These are phyloP conservation scores for Oryza brachyantha DNA, from an alignment of 176 grass and related monocot species.

Conservation along the genomic window DNA sequence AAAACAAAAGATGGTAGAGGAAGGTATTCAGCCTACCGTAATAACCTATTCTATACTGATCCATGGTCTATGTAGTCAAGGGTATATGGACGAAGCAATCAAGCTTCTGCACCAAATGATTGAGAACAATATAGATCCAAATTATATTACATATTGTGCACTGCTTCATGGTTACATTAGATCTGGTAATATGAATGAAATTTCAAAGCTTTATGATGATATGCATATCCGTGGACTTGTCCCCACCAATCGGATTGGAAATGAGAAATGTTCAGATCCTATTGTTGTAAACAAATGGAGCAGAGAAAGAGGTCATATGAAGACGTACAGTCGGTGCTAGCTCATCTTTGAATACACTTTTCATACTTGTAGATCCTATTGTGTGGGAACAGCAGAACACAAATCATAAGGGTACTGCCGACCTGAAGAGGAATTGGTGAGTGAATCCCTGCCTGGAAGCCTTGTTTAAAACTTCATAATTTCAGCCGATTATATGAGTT, in stretches of 20 bases:
- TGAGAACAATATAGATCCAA: conserved; percentile 74
- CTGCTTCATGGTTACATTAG: conserved; percentile 79
- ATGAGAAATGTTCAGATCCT: conserved; percentile 29
- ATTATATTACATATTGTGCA: conserved; percentile 87
- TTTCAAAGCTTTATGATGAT: conserved; percentile 76
- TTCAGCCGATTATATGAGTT: neutral
- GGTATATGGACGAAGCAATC: conserved; percentile 91
- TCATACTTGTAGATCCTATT: conserved; percentile 24
- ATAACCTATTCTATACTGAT: conserved; percentile 92
- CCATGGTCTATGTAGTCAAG: conserved; percentile 76
- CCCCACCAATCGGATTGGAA: conserved; percentile 22
- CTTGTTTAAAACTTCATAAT: neutral
- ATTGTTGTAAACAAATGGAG: conserved; percentile 15
- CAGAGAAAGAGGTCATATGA: conserved; percentile 15
- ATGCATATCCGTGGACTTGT: conserved; percentile 82
- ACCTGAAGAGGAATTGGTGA: conserved; percentile 6
- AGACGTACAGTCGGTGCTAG: conserved; percentile 25
- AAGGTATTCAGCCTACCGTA: conserved; percentile 66
- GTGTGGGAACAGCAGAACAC: conserved; percentile 1
- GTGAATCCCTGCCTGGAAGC: neutral
- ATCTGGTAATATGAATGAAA: conserved; percentile 66
- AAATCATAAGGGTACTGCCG: neutral
- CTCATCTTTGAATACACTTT: conserved; percentile 5
- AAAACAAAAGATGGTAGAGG: conserved; percentile 85
- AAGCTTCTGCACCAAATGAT: conserved; percentile 95